A percentile compares a stretch with the other conserved stretches of the same genome.
These are phyloP conservation scores for Sclerotinia borealis DNA, from an alignment of 2,329 filamentous ascomycete genomes.

Conservation along the genomic window DNA sequence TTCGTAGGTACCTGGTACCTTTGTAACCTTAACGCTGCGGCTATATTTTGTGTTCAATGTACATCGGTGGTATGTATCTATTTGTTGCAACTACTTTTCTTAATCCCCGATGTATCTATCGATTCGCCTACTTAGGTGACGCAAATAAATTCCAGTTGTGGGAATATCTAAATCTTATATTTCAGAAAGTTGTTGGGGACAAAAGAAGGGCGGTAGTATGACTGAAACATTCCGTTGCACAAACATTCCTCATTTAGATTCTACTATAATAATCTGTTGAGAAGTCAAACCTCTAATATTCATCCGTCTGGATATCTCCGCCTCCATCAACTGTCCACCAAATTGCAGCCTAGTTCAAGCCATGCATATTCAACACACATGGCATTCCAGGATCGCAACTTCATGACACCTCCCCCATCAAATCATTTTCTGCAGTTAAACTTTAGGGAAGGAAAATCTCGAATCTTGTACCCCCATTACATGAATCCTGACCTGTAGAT, in stretches of 20 bases:
- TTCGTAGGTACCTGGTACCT: background rate
- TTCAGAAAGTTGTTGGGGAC: background rate
- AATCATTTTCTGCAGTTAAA: background rate
- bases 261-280: background rate
- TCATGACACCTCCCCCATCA: background rate
- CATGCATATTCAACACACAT: background rate
- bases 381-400: background rate
- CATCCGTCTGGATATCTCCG: background rate
- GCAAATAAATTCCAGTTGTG: background rate
- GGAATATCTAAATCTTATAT: background rate
- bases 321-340: background rate
- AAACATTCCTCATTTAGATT: background rate
- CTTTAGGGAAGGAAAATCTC: background rate
- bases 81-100: background rate
- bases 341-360: background rate
- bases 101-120: background rate
- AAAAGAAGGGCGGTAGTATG: background rate
- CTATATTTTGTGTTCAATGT: background rate
- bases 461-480: background rate
- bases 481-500: background rate
- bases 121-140: background rate
- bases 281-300: background rate
- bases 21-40: background rate
- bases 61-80: background rate
- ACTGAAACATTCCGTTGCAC: background rate